Evolutionary conservation across 768 basidiomycete species (phyloP).

Genomic region (Lactifluus echinatus): DNA sequence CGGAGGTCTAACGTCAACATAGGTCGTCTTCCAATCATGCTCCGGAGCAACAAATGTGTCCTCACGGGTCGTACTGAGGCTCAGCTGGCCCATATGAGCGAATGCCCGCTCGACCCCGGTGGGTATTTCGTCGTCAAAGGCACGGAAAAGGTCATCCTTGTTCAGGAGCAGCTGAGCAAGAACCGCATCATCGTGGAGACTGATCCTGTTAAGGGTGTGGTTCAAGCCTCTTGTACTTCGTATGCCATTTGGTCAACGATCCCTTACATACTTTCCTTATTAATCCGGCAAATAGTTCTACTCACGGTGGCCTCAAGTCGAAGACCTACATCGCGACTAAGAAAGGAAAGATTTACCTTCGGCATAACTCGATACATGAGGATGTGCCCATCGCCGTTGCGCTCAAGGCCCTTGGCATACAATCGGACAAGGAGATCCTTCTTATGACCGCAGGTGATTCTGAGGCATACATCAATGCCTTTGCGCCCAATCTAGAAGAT

Average conservation of each 20-base stretch:
- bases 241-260: slow-evolving; percentile 35
- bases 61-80: slow-evolving; percentile 68
- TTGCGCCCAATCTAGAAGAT: slow-evolving; percentile 90
- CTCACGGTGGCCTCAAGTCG: slow-evolving; percentile 81
- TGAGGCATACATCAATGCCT: slow-evolving; percentile 77
- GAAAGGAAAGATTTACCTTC: slow-evolving; percentile 88
- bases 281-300: slow-evolving; percentile 41
- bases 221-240: slow-evolving; percentile 96
- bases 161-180: slow-evolving; percentile 98
- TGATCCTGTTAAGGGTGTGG: slow-evolving; percentile 79
- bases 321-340: slow-evolving; percentile 98
- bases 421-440: slow-evolving; percentile 96
- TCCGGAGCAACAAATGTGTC: slow-evolving; percentile 91
- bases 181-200: slow-evolving; percentile 98
- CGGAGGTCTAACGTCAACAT: slow-evolving; percentile 76
- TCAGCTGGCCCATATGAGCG: slow-evolving; percentile 88
- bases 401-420: slow-evolving; percentile 91
- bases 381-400: slow-evolving; percentile 95
- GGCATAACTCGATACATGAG: slow-evolving; percentile 96
- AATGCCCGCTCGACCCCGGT: slow-evolving; percentile 98
- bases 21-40: slow-evolving; percentile 92
- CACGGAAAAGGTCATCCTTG: slow-evolving; percentile 97
- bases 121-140: slow-evolving; percentile 99
- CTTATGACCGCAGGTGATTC: slow-evolving; percentile 88
- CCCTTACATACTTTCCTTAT: slow-evolving; percentile 11